Percentiles rank a stretch among this genome's conserved stretches.
These are phyloP conservation scores for Alternaria consortialis DNA, from an alignment of 2,329 filamentous ascomycete species.

Conservation along the genomic window DNA sequence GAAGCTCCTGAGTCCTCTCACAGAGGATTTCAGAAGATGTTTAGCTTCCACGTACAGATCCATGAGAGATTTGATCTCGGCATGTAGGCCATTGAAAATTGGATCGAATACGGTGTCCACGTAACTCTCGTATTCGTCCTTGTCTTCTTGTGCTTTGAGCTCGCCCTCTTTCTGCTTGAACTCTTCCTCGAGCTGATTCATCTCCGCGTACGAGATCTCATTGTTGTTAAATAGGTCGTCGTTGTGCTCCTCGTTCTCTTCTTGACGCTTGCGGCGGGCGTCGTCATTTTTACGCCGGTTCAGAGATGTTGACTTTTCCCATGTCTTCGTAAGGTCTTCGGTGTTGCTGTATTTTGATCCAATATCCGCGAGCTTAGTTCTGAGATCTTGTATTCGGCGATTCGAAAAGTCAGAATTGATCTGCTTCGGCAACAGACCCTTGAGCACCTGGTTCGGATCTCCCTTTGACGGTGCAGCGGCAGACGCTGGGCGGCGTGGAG, in stretches of 20 bases:
- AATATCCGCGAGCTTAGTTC: conserved; percentile 23
- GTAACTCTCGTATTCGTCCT: conserved; percentile 61
- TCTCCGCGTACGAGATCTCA: conserved; percentile 66
- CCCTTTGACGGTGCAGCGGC: conserved; percentile 22
- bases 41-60: conserved; percentile 55
- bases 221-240: conserved; percentile 65
- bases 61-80: conserved; percentile 60
- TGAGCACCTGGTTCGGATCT: conserved; percentile 27
- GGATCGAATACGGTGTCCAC: conserved; percentile 60
- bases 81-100: conserved; percentile 59
- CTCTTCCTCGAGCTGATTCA: conserved; percentile 63
- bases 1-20: conserved; percentile 35
- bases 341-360: conserved; percentile 31
- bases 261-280: conserved; percentile 60
- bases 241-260: conserved; percentile 62
- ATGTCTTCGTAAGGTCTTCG: conserved; percentile 44
- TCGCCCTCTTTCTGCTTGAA: conserved; percentile 63
- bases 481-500: conserved; percentile 26
- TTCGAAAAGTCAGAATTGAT: conserved; percentile 21
- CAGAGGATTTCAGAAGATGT: conserved; percentile 33
- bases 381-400: conserved; percentile 32
- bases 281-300: conserved; percentile 58
- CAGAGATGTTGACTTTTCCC: conserved; percentile 57
- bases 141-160: conserved; percentile 62
- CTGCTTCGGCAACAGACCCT: conserved; percentile 32